Evolutionary conservation across 2,329 filamentous ascomycete genomes (phyloP), one percentile per base, ranked within the genome.

Genomic region (Cordyceps fumosorosea): DNA sequence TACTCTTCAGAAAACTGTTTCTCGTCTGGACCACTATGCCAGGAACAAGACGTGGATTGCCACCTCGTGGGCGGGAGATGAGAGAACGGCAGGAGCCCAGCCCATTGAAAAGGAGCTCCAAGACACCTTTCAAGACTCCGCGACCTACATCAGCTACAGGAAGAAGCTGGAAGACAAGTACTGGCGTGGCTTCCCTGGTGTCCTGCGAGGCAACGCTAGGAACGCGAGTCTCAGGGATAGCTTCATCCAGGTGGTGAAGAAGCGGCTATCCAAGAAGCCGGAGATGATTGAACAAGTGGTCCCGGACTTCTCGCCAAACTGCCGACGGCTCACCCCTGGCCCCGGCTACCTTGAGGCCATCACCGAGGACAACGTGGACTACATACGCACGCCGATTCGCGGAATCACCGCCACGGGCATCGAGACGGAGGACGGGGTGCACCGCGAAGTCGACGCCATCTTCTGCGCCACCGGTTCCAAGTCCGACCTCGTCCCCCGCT

Each of bases 391-490:
- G 0, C 78, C 72, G 0, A 89, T 89, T 68, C 75, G 77, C 20
- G 76, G 79, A 0, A 84, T 90, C 65, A 88, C 83, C 0, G 74
- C 76, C 44, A 83, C 77, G 0, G 85, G 85, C 0, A 86, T 89
- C 52, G 79, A 84, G 66, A 87, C 84, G 0, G 73, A 71, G 0
- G 85, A 89, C 65, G 86, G 85, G 2, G 69, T 69, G 0, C 76
- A 81, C 34, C 75, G 84, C 3, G 77, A 83, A 18, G 84, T 88
- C 0, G 87, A 89, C 64, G 83, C 84, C 16, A 76, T 89, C 5
- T 84, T 90, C 66, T 90, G 86, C 67, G 84, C 86, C 1, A 91
- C 88, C 0, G 88, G 88, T 1, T 85, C 85, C 10, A 86, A 88
- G 65, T 78, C 80, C 12, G 80, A 84, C 65, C 77, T 82, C 71